phyloP scores from a whole-genome alignment of 257 asterid genomes.

The Gynochthodes officinalis region DNA sequence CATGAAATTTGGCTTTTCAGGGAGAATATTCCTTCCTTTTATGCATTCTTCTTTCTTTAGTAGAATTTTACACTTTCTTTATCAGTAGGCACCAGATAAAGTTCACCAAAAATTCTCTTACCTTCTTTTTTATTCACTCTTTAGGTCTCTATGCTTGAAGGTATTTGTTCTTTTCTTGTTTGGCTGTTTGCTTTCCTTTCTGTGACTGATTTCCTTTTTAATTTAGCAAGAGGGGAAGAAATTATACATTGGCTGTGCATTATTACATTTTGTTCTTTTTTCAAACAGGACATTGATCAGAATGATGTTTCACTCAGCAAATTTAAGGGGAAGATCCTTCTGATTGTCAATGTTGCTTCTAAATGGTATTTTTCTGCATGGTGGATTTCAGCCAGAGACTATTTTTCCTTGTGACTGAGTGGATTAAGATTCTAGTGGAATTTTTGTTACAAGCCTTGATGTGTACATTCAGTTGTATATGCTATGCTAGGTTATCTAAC shows the following conservation, averaged over 20 bases:
- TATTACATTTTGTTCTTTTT: conserved; percentile 1
- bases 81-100: neutral
- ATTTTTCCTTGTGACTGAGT: neutral
- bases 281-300: conserved; percentile 76
- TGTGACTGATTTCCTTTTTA: neutral
- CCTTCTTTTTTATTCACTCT: neutral
- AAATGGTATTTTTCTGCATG: conserved; percentile 51
- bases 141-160: neutral
- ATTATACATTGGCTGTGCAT: neutral
- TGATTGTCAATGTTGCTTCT: conserved; percentile 94
- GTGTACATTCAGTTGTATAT: neutral
- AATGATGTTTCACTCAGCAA: conserved; percentile 72
- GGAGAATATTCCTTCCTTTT: neutral
- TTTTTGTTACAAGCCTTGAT: neutral
- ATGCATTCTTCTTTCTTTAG: neutral
- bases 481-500: conserved; percentile 29
- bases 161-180: neutral
- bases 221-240: neutral
- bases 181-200: neutral
- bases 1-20: neutral
- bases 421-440: neutral
- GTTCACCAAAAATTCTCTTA: neutral
- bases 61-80: neutral
- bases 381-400: neutral
- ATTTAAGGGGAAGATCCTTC: conserved; percentile 73